phyloP scores from a whole-genome alignment of 1,284 basidiomycete genomes.

The Coniophora puteana region DNA sequence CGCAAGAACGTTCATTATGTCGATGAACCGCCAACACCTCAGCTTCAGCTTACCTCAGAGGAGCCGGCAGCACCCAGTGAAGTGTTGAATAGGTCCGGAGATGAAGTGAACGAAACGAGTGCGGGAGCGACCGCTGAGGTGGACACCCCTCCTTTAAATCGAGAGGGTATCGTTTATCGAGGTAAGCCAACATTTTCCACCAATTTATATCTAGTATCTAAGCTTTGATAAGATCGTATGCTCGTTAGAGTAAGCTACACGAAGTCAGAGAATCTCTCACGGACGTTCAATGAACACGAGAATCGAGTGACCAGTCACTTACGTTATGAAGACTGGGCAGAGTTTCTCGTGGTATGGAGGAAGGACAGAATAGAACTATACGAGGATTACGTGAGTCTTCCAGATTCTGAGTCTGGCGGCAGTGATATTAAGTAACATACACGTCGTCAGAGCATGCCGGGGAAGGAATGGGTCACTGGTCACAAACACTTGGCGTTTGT shows the following conservation, averaged over 20 bases:
- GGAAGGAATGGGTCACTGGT: constrained; percentile 57
- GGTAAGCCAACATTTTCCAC: constrained; percentile 39
- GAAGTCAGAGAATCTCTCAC: constrained; percentile 45
- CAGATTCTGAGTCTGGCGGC: background rate
- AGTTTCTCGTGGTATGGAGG: constrained; percentile 80
- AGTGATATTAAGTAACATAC: background rate
- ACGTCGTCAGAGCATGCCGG: constrained; percentile 48
- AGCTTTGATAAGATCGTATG: constrained; percentile 66
- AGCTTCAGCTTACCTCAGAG: no score
- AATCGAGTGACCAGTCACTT: constrained; percentile 61
- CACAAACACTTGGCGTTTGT: constrained; percentile 69
- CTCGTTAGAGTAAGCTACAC: constrained; percentile 70
- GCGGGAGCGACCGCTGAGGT: constrained; percentile 47
- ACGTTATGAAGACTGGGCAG: constrained; percentile 66
- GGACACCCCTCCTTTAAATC: constrained; percentile 18
- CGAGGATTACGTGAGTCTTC: constrained; percentile 62
- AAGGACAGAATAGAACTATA: constrained; percentile 74
- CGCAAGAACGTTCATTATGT: constrained; percentile 2
- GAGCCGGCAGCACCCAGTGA: constrained; percentile 52
- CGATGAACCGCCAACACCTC: no score
- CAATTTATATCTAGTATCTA: constrained; percentile 12
- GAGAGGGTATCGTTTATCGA: constrained; percentile 55
- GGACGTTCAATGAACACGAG: constrained; percentile 63
- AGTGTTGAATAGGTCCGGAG: constrained; percentile 54
- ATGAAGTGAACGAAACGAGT: constrained; percentile 53